Percentiles rank a stretch among this genome's conserved stretches.
These are phyloP conservation scores for Bocquillonia castaneifolia DNA, from an alignment of 441 rosid genomes.

Conservation along the genomic window DNA sequence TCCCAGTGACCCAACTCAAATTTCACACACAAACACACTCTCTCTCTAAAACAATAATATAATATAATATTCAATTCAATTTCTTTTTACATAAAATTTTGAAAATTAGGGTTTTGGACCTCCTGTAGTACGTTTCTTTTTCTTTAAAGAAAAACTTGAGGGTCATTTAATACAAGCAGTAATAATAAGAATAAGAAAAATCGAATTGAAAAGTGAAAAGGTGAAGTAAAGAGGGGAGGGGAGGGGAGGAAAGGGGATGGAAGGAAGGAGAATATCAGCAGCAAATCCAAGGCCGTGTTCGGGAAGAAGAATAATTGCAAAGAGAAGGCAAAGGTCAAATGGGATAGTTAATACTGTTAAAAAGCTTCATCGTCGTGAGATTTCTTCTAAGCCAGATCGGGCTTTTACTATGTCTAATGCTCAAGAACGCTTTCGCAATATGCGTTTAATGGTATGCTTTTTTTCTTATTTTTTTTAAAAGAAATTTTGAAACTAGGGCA, in stretches of 20 bases:
- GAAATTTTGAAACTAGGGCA: too few species aligned
- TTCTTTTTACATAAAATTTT: too few species aligned
- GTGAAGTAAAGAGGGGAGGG: not conserved
- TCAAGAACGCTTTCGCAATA: slow-evolving; percentile 71
- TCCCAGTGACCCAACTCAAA: not conserved
- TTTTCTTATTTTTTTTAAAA: not conserved
- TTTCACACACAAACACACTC: too few species aligned
- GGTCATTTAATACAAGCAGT: too few species aligned
- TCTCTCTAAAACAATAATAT: too few species aligned
- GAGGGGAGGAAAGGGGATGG: slow-evolving; percentile 28
- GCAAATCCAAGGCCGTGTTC: slow-evolving; percentile 66
- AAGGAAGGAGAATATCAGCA: slow-evolving; percentile 65
- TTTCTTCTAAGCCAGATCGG: slow-evolving; percentile 57
- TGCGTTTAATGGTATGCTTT: slow-evolving; percentile 52
- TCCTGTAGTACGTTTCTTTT: too few species aligned
- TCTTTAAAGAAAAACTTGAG: too few species aligned
- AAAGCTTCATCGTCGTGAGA: slow-evolving; percentile 78
- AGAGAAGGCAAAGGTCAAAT: slow-evolving; percentile 48
- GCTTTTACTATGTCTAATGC: slow-evolving; percentile 59
- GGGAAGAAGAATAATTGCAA: slow-evolving; percentile 54
- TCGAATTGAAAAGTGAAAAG: not conserved
- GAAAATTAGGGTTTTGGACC: too few species aligned
- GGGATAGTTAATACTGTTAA: slow-evolving; percentile 59
- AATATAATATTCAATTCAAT: too few species aligned
- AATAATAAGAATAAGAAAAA: too few species aligned